phyloP scores from a whole-genome alignment of 176 grass and related monocot species.

The Aegilops bicornis region DNA sequence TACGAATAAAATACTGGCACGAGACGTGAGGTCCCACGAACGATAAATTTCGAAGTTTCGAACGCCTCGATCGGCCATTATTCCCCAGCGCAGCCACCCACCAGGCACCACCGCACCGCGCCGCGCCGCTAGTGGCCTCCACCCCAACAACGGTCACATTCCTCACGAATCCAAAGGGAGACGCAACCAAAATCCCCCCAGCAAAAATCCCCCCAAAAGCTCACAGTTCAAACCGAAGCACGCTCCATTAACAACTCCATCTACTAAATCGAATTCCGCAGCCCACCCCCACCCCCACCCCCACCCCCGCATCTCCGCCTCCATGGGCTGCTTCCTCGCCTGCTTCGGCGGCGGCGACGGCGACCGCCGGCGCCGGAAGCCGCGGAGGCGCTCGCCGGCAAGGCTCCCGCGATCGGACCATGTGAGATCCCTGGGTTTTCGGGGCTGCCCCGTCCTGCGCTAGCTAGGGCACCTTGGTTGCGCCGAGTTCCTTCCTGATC shows the following conservation, averaged over 20 bases:
- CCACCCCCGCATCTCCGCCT: neutral
- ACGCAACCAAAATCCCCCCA: neutral
- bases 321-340: conserved; percentile 89
- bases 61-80: neutral
- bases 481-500: conserved; percentile 24
- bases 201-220: neutral
- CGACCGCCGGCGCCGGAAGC: conserved; percentile 17
- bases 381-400: conserved; percentile 13
- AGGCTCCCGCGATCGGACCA: conserved; percentile 18
- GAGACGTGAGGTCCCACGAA: neutral
- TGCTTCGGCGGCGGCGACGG: conserved; percentile 71
- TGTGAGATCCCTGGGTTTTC: conserved; percentile 22
- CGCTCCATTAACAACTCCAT: neutral
- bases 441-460: neutral
- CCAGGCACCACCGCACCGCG: neutral
- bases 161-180: conserved; percentile 16
- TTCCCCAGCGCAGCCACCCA: neutral
- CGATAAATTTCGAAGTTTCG: neutral
- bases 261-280: neutral
- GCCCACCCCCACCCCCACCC: neutral
- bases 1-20: neutral
- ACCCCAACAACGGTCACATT: conserved; percentile 49
- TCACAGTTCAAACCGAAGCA: neutral
- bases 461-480: neutral
- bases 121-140: neutral